Evolutionary conservation across 2,329 filamentous ascomycete genomes (phyloP).

Genomic region (Verticillium klebahnii): DNA sequence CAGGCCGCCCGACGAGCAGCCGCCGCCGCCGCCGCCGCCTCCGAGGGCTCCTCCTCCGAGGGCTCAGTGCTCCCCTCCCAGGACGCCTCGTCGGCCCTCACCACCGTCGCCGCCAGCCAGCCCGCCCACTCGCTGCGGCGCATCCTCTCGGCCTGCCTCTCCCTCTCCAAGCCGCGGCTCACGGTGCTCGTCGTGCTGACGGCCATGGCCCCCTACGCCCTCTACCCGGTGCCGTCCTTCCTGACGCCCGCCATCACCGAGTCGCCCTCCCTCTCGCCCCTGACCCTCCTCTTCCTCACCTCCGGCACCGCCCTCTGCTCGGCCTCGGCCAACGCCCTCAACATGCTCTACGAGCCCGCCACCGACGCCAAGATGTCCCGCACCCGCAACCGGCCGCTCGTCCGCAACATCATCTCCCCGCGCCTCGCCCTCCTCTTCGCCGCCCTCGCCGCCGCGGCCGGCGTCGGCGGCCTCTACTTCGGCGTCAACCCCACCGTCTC

Average conservation of each 20-base stretch:
- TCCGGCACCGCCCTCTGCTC: constrained; percentile 82
- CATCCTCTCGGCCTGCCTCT: constrained; percentile 73
- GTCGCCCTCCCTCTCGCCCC: constrained; percentile 79
- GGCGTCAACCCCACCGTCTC: constrained; percentile 94
- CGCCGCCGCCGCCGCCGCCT: constrained; percentile 3
- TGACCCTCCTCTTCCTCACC: constrained; percentile 90
- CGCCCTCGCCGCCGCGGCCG: constrained; percentile 62
- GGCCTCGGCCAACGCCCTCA: constrained; percentile 89
- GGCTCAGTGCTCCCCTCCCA: constrained; percentile 30
- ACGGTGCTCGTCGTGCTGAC: constrained; percentile 88
- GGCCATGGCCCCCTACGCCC: constrained; percentile 83
- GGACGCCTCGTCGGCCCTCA: constrained; percentile 52
- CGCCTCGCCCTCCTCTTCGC: constrained; percentile 76
- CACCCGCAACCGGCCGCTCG: constrained; percentile 86
- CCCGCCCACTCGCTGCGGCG: constrained; percentile 54
- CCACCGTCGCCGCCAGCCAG: constrained; percentile 44
- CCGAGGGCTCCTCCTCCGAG: not conserved
- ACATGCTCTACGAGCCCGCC: constrained; percentile 92
- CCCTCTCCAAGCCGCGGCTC: constrained; percentile 91
- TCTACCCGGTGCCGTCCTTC: constrained; percentile 88
- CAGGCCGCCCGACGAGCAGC: constrained; percentile 11
- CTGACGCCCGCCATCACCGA: constrained; percentile 61
- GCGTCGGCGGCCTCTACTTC: constrained; percentile 71
- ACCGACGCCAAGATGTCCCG: constrained; percentile 91
- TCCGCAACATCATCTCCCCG: constrained; percentile 70